A percentile compares a stretch with the other conserved stretches of the same genome.
Evolutionary conservation across 306 rosid species (phyloP).

Genomic region (Gleditsia sinensis): DNA sequence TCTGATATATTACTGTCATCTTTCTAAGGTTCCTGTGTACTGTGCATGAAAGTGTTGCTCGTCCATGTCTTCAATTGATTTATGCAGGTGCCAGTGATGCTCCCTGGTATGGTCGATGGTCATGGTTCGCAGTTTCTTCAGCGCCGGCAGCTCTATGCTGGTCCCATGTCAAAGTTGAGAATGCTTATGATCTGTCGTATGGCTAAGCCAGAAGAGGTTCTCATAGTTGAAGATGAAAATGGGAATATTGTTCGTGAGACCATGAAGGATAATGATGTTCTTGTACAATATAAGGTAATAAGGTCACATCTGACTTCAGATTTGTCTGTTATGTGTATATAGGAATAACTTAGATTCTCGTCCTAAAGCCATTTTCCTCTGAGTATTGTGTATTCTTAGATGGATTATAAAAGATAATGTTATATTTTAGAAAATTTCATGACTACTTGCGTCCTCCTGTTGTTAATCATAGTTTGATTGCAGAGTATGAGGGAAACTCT

Average conservation of each 20-base stretch:
- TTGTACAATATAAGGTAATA: slow-evolving; percentile 94
- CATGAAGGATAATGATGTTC: slow-evolving; percentile 98
- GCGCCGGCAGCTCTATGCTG: slow-evolving; percentile 86
- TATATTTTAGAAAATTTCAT: neutral
- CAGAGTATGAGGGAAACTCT: slow-evolving; percentile 99
- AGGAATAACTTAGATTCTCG: neutral
- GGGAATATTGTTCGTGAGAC: slow-evolving; percentile 99
- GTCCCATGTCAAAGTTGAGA: slow-evolving; percentile 91
- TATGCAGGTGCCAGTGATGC: slow-evolving; percentile 65
- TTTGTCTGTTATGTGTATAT: neutral
- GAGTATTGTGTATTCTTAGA: neutral
- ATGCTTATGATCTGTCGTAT: slow-evolving; percentile 97
- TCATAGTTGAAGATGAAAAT: slow-evolving; percentile 96
- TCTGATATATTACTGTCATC: neutral
- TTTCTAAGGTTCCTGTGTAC: neutral
- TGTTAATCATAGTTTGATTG: slow-evolving; percentile 24
- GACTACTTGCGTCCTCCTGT: neutral
- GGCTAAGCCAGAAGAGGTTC: slow-evolving; percentile 99
- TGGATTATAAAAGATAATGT: neutral
- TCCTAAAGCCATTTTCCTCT: neutral
- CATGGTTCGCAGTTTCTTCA: slow-evolving; percentile 73
- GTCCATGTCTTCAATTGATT: slow-evolving; percentile 23
- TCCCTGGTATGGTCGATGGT: slow-evolving; percentile 88
- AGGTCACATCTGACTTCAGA: neutral
- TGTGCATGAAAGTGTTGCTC: neutral